These are phyloP conservation scores for Kodamaea ohmeri DNA, from an alignment of 1,139 yeast genomes.

Conservation along the genomic window DNA sequence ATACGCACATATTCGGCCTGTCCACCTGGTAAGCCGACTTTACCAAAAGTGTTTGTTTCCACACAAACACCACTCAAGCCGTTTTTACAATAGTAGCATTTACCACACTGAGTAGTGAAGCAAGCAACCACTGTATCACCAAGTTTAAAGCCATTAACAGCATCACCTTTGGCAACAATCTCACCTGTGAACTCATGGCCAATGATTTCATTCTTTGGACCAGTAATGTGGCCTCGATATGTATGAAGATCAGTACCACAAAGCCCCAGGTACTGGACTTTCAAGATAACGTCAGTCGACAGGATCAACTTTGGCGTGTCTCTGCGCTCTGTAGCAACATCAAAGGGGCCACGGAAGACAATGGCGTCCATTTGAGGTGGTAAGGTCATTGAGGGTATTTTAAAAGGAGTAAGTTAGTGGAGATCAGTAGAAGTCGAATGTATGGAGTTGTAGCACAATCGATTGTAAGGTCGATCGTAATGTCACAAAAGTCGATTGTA, in stretches of 20 bases:
- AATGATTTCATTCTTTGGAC: constrained; percentile 41
- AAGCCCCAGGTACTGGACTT: constrained; percentile 52
- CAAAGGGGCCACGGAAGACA: constrained; percentile 50
- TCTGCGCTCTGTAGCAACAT: constrained; percentile 41
- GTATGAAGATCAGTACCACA: constrained; percentile 65
- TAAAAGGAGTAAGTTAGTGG: too few relatives aligned
- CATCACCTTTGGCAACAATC: constrained; percentile 37
- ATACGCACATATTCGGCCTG: constrained; percentile 60
- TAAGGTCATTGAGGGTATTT: background rate
- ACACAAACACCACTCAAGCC: constrained; percentile 55
- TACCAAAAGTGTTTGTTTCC: constrained; percentile 53
- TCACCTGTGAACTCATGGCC: constrained; percentile 54
- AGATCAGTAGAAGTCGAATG: too few relatives aligned
- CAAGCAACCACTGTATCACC: constrained; percentile 51
- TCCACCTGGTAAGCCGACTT: constrained; percentile 53
- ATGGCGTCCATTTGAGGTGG: constrained; percentile 49
- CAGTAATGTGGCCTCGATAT: constrained; percentile 53
- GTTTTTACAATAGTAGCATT: constrained; percentile 52
- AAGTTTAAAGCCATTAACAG: constrained; percentile 29
- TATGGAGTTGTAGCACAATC: too few relatives aligned
- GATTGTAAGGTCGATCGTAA: background rate
- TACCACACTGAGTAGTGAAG: constrained; percentile 56
- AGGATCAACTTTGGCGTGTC: constrained; percentile 42
- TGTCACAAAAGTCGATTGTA: background rate
- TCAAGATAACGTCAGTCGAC: constrained; percentile 50